Conservation (phyloP, 1,284 basidiomycete genomes). For the Ganoderma leucocontextum region DNA sequence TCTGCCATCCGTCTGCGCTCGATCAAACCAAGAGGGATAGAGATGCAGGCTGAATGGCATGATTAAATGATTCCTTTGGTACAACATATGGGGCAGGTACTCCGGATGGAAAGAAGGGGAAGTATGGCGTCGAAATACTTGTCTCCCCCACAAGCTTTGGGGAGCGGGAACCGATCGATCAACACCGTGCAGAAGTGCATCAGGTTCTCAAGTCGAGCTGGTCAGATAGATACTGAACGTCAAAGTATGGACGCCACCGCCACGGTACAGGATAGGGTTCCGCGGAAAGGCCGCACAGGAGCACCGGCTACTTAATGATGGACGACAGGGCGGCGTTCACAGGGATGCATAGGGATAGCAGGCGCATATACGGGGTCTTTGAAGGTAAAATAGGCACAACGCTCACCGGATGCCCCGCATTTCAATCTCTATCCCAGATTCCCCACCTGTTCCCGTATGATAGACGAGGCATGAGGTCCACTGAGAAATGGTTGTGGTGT, state of each 20-base stretch:
- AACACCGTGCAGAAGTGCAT: background rate
- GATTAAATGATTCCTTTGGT: too few species aligned
- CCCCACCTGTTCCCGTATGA: background rate
- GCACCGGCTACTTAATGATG: background rate
- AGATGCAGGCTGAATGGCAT: too few species aligned
- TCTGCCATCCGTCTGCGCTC: background rate
- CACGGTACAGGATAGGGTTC: background rate
- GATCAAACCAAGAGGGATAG: background rate
- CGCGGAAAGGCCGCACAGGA: background rate
- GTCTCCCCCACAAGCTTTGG: background rate
- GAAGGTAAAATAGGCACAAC: background rate
- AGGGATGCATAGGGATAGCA: background rate
- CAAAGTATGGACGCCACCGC: background rate
- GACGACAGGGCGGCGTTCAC: background rate
- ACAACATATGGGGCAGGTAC: too few species aligned
- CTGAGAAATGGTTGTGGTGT: too few species aligned
- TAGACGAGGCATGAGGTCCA: background rate
- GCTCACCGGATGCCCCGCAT: background rate
- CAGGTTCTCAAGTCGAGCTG: background rate
- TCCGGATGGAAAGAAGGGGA: background rate
- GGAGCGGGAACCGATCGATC: background rate
- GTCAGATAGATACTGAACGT: background rate
- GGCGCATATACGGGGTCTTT: background rate
- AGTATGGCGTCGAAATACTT: background rate
- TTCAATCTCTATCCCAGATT: background rate